These are phyloP conservation scores for Simmondsia chinensis DNA, from an alignment of 148 eudicot species.

Conservation along the genomic window DNA sequence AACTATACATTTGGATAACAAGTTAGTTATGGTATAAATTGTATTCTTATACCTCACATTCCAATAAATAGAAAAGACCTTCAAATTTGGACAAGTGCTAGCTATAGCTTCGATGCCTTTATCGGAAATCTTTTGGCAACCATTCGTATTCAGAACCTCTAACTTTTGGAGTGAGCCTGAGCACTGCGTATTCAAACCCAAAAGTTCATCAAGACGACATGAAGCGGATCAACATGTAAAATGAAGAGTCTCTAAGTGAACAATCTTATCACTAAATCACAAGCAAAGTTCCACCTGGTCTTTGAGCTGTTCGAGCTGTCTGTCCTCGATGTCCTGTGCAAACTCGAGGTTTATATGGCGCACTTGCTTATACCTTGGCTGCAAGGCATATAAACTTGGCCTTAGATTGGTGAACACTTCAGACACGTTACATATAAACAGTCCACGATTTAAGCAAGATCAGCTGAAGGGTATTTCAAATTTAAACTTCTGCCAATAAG, in stretches of 20 bases:
- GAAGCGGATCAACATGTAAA: too few relatives aligned
- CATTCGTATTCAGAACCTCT: constrained; percentile 73
- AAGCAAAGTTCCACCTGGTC: constrained; percentile 60
- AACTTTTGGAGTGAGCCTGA: constrained; percentile 46
- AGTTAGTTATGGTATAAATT: not conserved
- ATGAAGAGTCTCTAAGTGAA: too few relatives aligned
- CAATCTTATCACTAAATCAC: constrained; percentile 14
- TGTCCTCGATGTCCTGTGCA: constrained; percentile 80
- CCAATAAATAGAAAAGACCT: constrained; percentile 79
- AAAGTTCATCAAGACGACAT: too few relatives aligned
- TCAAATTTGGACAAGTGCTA: constrained; percentile 47
- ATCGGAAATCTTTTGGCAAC: constrained; percentile 93
- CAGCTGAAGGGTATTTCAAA: too few relatives aligned
- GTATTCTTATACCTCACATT: constrained; percentile 60
- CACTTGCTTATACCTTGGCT: constrained; percentile 72
- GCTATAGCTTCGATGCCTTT: constrained; percentile 70
- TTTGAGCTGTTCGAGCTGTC: constrained; percentile 54
- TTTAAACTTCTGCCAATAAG: too few relatives aligned
- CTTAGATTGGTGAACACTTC: not conserved
- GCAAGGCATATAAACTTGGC: constrained; percentile 15
- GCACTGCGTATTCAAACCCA: too few relatives aligned
- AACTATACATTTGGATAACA: not conserved
- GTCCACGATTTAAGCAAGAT: too few relatives aligned
- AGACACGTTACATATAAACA: too few relatives aligned
- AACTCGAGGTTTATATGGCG: constrained; percentile 82